phyloP scores from a whole-genome alignment of 164 flowering plant species.

The Vitis riparia region DNA sequence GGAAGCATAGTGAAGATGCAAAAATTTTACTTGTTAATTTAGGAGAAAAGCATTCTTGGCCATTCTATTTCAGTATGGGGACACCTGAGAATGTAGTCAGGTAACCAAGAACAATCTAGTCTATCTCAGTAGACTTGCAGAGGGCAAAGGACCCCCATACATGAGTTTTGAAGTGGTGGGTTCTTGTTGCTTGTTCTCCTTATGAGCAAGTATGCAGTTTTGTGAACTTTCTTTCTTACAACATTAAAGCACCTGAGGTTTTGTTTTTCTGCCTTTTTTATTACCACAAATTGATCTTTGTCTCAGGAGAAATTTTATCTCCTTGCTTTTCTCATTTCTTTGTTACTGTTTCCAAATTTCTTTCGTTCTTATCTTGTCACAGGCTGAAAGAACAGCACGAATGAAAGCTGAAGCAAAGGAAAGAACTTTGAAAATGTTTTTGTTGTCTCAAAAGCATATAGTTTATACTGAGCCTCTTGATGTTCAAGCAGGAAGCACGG shows the following conservation, averaged over 20 bases:
- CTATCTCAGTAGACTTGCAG: background rate
- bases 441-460: slow-evolving; percentile 86
- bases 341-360: background rate
- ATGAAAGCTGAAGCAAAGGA: slow-evolving; percentile 85
- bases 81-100: background rate
- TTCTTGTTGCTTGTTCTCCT: background rate
- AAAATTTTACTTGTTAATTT: background rate
- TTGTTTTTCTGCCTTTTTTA: slow-evolving; percentile 1
- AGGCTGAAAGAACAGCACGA: slow-evolving; percentile 79
- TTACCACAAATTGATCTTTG: background rate
- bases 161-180: background rate
- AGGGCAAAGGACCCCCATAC: background rate
- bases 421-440: slow-evolving; percentile 64
- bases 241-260: background rate
- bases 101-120: background rate
- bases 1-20: background rate
- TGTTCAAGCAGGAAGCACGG: slow-evolving; percentile 77
- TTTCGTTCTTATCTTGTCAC: slow-evolving; percentile 12
- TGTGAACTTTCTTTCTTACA: background rate
- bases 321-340: background rate
- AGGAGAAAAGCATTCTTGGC: background rate
- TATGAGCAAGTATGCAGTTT: background rate
- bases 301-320: too few relatives aligned
- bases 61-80: background rate
- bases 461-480: slow-evolving; percentile 93